Base-by-base conservation (phyloP, 768 basidiomycete genomes). In the Phanerochaete carnosa region DNA sequence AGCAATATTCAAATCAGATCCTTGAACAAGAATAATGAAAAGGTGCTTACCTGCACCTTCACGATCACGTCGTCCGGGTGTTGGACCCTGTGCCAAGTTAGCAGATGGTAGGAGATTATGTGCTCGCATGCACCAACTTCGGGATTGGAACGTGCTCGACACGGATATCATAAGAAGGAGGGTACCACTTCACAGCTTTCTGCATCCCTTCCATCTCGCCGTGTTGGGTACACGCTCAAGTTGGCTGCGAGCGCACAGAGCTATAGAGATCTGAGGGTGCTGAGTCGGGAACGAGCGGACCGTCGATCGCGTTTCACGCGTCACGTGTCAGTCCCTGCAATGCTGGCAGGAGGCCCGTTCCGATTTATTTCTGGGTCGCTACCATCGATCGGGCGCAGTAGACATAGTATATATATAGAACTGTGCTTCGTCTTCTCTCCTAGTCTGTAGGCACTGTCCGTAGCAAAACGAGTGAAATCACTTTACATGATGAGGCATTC, bases 401-500 rank as follows among this genome's bases (percentile, higher is more conserved):
- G 39, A 19, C 39, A 43, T 43, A 19, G 39, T 8, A 19, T 43
- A 43, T 43, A 43, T 43, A 43, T 8, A 15, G 15, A 12, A 19
- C 39, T 43, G 8, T 19, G 4, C 39, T 8, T 43, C 5, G 4
- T 43, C 16, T 43, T 4, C 39, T 43, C 19, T 43, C 39, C 39
- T 43, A 6, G 26, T 13, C 47, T 25, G 47, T 25, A 15, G 22
- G 23, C 11, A 25, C 13, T 49, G 47, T 49, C 47, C 47, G 47
- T 29, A 9, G 47, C 47, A 49, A 25, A 25, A 49, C 23, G 26
- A 29, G 47, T 49, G 9, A 11, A 26, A 25, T 5, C 47, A 30
- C 29, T 45, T 81, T 71, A 97, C 94, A 97, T 95, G 64, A 97
- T 82, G 33, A 91, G 75, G 77, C 94, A 96, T 0, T 92, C 88